These are phyloP conservation scores for Tolypocladium cylindrosporum DNA, from an alignment of 2,329 filamentous ascomycete species.

Conservation along the genomic window DNA sequence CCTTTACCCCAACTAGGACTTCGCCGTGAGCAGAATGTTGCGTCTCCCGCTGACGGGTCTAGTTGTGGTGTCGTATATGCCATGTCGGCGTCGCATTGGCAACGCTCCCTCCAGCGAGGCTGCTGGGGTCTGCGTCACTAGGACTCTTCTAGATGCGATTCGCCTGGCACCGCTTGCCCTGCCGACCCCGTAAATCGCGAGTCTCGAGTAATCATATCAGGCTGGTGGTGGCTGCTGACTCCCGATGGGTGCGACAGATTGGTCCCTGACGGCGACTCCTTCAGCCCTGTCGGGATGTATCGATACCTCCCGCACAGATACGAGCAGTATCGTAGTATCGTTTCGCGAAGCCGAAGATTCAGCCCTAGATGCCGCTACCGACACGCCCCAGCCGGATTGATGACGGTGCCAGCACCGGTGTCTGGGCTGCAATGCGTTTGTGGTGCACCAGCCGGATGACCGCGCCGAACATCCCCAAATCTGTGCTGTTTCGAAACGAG, in stretches of 20 bases:
- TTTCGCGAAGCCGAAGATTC: neutral
- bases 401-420: neutral
- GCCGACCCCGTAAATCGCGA: too few relatives aligned
- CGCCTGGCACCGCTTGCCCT: too few relatives aligned
- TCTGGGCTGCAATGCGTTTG: neutral
- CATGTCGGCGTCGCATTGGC: neutral
- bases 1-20: neutral
- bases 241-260: neutral
- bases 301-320: neutral
- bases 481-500: neutral
- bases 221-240: neutral
- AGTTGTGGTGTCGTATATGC: neutral
- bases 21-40: neutral
- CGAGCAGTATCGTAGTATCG: neutral
- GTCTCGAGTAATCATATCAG: neutral
- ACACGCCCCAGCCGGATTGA: neutral
- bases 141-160: neutral
- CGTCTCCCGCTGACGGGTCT: neutral
- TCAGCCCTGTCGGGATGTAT: neutral
- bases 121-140: neutral
- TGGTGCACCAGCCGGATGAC: neutral
- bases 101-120: neutral
- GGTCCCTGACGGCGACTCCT: neutral
- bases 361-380: neutral
- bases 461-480: neutral